Percentiles rank a stretch among this genome's conserved stretches.
Conservation (phyloP, 345 rosid species). For the Boechera divaricarpa region DNA sequence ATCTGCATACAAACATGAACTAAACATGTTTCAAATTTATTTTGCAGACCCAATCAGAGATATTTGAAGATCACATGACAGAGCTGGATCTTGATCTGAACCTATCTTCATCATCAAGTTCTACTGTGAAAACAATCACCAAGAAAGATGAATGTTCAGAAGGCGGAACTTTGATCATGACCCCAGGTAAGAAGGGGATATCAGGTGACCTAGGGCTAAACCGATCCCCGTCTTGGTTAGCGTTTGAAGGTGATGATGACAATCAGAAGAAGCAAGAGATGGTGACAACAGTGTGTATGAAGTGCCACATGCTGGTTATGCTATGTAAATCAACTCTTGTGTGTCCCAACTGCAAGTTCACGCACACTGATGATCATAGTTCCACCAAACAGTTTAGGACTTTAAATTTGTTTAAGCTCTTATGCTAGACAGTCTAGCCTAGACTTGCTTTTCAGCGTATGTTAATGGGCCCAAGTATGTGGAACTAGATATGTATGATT, state of each 20-base stretch:
- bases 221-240: conserved; percentile 63
- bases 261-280: conserved; percentile 55
- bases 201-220: conserved; percentile 38
- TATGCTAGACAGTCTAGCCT: conserved; percentile 45
- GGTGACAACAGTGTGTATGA: conserved; percentile 78
- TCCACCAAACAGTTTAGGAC: conserved; percentile 54
- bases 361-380: conserved; percentile 65
- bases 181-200: conserved; percentile 29
- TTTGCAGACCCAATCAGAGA: conserved; percentile 40
- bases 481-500: conserved; percentile 28
- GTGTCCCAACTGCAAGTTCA: conserved; percentile 90
- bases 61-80: conserved; percentile 55
- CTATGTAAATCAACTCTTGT: conserved; percentile 70
- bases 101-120: conserved; percentile 52
- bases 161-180: conserved; percentile 32
- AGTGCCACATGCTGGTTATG: conserved; percentile 91
- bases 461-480: conserved; percentile 19
- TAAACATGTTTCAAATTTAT: conserved; percentile 10
- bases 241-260: conserved; percentile 48
- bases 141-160: conserved; percentile 27
- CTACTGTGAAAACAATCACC: conserved; percentile 37
- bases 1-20: conserved; percentile 13
- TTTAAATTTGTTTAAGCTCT: conserved; percentile 54
- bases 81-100: conserved; percentile 71
- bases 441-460: background rate